These are phyloP conservation scores for Parastagonospora nodorum DNA, from an alignment of 2,329 filamentous ascomycete genomes.

Conservation along the genomic window DNA sequence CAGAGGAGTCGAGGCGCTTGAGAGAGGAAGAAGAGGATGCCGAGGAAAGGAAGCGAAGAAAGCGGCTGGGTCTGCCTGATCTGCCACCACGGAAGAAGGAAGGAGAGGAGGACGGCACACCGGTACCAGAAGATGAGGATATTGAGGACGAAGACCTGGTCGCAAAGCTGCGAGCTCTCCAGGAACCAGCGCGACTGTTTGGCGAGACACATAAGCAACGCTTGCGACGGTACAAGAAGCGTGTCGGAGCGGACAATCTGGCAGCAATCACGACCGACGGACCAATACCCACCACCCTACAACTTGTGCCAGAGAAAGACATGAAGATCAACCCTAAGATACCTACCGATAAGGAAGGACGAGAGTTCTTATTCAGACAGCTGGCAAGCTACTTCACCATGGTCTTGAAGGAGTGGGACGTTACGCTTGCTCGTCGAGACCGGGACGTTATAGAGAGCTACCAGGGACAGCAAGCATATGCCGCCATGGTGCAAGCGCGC, in stretches of 20 bases:
- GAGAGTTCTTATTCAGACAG: slow-evolving; percentile 79
- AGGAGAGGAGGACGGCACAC: slow-evolving; percentile 51
- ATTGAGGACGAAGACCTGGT: slow-evolving; percentile 73
- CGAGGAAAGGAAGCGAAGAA: slow-evolving; percentile 74
- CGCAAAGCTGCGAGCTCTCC: slow-evolving; percentile 69
- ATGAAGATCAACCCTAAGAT: slow-evolving; percentile 77
- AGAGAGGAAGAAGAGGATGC: slow-evolving; percentile 75
- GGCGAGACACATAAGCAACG: slow-evolving; percentile 76
- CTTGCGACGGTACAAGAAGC: slow-evolving; percentile 71
- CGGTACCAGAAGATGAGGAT: slow-evolving; percentile 60
- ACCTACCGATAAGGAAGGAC: slow-evolving; percentile 66
- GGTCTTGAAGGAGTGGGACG: slow-evolving; percentile 87
- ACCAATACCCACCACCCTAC: slow-evolving; percentile 84
- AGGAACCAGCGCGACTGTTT: slow-evolving; percentile 77
- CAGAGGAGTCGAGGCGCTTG: slow-evolving; percentile 74
- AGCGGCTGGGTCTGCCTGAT: slow-evolving; percentile 80
- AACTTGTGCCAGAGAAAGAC: slow-evolving; percentile 79
- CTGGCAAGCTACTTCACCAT: slow-evolving; percentile 95
- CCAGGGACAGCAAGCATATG: slow-evolving; percentile 79
- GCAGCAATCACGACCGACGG: slow-evolving; percentile 65
- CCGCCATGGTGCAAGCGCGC: slow-evolving; percentile 83
- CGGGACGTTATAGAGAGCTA: slow-evolving; percentile 69
- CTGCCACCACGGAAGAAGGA: slow-evolving; percentile 58
- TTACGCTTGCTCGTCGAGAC: slow-evolving; percentile 68
- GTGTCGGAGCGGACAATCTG: slow-evolving; percentile 54